Conservation (phyloP, 805 yeast species). For the Spathaspora sp. region DNA sequence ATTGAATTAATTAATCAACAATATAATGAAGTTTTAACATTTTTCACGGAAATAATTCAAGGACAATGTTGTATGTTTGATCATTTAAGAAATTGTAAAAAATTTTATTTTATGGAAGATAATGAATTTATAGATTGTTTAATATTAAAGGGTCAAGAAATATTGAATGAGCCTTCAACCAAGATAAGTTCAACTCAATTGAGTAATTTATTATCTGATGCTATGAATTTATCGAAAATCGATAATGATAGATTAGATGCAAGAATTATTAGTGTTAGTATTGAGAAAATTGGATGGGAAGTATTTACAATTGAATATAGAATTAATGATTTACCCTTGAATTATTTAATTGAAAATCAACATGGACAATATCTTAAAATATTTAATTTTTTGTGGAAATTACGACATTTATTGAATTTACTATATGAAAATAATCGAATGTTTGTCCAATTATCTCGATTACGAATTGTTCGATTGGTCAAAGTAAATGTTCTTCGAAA, state of each 20-base stretch:
- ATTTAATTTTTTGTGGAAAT: slow-evolving; percentile 82
- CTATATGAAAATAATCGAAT: slow-evolving; percentile 35
- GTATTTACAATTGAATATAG: slow-evolving; percentile 83
- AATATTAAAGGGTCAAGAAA: slow-evolving; percentile 48
- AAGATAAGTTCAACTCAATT: slow-evolving; percentile 62
- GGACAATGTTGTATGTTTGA: slow-evolving; percentile 42
- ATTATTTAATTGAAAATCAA: slow-evolving; percentile 25
- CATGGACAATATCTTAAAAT: slow-evolving; percentile 57
- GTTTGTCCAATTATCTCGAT: slow-evolving; percentile 18
- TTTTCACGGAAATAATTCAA: slow-evolving; percentile 47
- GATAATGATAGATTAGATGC: slow-evolving; percentile 57
- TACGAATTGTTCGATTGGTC: not conserved
- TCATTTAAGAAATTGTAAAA: slow-evolving; percentile 62
- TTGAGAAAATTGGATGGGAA: slow-evolving; percentile 80
- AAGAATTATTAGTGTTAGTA: slow-evolving; percentile 68
- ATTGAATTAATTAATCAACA: slow-evolving; percentile 36
- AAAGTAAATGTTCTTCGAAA: slow-evolving; percentile 33
- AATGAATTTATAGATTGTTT: slow-evolving; percentile 81
- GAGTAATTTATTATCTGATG: slow-evolving; percentile 59
- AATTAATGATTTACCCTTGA: slow-evolving; percentile 51
- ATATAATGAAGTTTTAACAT: slow-evolving; percentile 50
- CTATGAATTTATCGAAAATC: slow-evolving; percentile 55
- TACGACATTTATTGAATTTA: slow-evolving; percentile 58
- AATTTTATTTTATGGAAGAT: slow-evolving; percentile 63
- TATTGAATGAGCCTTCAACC: slow-evolving; percentile 60